Evolutionary conservation across 805 yeast species (phyloP), one percentile per base, ranked within the genome.

Genomic region (Ogataea parapolymorpha): DNA sequence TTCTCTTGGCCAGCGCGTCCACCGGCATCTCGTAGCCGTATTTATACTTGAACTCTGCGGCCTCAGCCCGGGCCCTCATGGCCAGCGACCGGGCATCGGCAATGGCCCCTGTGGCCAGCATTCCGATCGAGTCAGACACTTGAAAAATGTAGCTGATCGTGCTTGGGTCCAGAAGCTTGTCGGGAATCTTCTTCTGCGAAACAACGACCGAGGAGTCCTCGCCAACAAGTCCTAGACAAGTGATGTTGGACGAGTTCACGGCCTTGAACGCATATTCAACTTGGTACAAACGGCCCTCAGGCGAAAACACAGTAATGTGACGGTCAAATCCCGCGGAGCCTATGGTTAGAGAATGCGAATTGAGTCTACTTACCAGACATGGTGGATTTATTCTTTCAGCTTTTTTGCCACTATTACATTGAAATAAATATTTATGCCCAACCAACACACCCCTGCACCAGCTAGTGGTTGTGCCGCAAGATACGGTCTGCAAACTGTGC

Each of bases 251-350:
- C 33, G 95, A 80, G 59, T 89, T 93, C 62, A 93, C 89, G 5
- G 98, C 98, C 65, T 93, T 90, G 72, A 90, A 90, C 5, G 98
- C 99, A 61, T 93, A 93, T 65, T 93, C 99, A 26, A 91, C 99
- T 69, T 93, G 99, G 68, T 85, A 93, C 47, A 93, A 74, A 66
- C 99, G 82, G 33, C 99, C 99, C 63, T 93, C 99, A 15, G 99
- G 99, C 28, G 98, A 91, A 71, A 93, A 93, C 56, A 93, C 90
- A 22, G 99, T 93, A 65, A 93, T 93, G 66, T 93, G 99, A 73
- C 99, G 85, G 71, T 93, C 99, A 65, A 90, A 93, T 40, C 99
- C 99, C n/a, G 98, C 95, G 48, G 82, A 73, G 49, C 79, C 82
- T 72, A 55, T 25, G 66, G 36, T 68, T 35, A 38, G 39, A 22